Conservation (phyloP, 2,329 filamentous ascomycete genomes). For the Huntiella abstrusa region DNA sequence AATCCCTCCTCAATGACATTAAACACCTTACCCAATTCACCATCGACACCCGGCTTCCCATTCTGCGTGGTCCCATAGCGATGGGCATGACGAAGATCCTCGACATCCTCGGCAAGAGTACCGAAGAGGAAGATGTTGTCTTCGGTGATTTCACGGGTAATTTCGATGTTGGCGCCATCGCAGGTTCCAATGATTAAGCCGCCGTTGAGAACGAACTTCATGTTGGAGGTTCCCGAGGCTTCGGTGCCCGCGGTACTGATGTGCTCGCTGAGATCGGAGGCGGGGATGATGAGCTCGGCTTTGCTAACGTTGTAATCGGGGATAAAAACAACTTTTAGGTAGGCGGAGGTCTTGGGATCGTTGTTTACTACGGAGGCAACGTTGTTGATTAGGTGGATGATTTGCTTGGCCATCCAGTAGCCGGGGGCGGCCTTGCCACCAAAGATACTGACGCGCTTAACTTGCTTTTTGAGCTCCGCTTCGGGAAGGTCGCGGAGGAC, state of each 20-base stretch:
- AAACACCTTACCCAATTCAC: conserved; percentile 65
- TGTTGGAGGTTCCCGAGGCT: conserved; percentile 79
- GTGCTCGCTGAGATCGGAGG: conserved; percentile 92
- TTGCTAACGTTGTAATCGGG: conserved; percentile 99
- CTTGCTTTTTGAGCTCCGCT: conserved; percentile 70
- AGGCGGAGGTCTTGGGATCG: conserved; percentile 76
- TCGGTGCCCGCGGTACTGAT: conserved; percentile 97
- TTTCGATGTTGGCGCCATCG: conserved; percentile 95
- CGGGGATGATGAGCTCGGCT: conserved; percentile 87
- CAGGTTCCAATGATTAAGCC: conserved; percentile 95
- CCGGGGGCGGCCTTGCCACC: conserved; percentile 94
- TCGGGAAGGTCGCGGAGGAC: conserved; percentile 68
- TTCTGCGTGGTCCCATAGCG: conserved; percentile 56
- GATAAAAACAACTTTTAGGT: conserved; percentile 91
- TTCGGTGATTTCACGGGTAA: conserved; percentile 90
- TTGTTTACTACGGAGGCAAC: conserved; percentile 83
- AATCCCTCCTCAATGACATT: conserved; percentile 57
- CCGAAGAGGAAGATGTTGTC: conserved; percentile 98
- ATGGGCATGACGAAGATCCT: conserved; percentile 82
- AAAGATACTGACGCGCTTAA: conserved; percentile 84
- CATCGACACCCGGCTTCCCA: conserved; percentile 34
- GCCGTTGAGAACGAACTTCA: conserved; percentile 98
- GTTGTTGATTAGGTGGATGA: conserved; percentile 90
- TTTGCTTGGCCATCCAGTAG: conserved; percentile 99
- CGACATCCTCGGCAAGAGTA: conserved; percentile 86